These are phyloP conservation scores for Pelargonium nanum DNA, from an alignment of 345 rosid genomes.

Conservation along the genomic window DNA sequence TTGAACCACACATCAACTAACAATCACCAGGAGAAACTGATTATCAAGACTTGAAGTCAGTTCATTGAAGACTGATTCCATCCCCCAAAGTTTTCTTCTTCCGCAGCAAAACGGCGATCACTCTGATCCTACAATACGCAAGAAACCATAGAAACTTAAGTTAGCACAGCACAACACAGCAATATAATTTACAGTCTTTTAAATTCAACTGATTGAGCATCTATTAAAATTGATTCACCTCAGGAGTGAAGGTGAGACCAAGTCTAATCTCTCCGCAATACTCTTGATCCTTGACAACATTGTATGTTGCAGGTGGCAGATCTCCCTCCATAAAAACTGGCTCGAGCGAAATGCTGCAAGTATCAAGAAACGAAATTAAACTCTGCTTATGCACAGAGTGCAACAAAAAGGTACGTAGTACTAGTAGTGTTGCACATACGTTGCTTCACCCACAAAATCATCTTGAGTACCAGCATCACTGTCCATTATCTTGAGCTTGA, in stretches of 20 bases:
- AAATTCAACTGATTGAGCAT: not conserved
- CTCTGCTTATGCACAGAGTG: not conserved
- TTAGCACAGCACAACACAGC: not conserved
- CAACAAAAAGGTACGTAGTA: not conserved
- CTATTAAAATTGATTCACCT: constrained; percentile 27
- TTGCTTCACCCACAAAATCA: constrained; percentile 62
- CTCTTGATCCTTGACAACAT: constrained; percentile 57
- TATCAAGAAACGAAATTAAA: not conserved
- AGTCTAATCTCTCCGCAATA: constrained; percentile 59
- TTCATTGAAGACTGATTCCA: constrained; percentile 44
- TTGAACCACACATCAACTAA: no score
- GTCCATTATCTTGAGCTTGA: constrained; percentile 54
- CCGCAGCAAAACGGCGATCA: not conserved
- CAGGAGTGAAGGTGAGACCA: constrained; percentile 52
- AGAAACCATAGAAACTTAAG: constrained; percentile 18
- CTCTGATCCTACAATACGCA: constrained; percentile 13
- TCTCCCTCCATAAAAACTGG: constrained; percentile 50
- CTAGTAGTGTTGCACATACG: constrained; percentile 26
- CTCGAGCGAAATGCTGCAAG: constrained; percentile 49
- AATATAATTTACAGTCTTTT: not conserved
- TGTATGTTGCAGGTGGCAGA: constrained; percentile 48
- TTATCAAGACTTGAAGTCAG: no score
- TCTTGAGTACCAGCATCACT: constrained; percentile 44
- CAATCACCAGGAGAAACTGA: no score
- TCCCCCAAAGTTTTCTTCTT: constrained; percentile 45